Conservation (phyloP, 2,329 filamentous ascomycete genomes). For the Botrytis medusae region DNA sequence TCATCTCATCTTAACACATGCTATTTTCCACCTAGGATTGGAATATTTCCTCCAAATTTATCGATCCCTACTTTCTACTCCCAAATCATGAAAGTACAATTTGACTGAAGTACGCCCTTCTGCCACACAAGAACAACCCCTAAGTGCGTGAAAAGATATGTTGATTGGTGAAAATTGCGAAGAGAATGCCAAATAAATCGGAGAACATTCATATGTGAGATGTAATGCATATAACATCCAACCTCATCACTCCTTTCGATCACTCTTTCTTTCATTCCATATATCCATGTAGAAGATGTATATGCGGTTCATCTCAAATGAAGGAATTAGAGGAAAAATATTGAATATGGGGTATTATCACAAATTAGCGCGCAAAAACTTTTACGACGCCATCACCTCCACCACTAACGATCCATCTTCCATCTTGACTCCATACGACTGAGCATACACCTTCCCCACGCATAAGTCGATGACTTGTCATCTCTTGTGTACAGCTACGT, state of each 20-base stretch:
- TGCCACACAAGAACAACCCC: background rate
- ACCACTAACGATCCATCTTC: constrained; percentile 89
- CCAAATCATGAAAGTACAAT: background rate
- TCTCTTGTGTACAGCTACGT: constrained; percentile 90
- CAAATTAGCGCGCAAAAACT: constrained; percentile 65
- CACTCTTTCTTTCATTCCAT: background rate
- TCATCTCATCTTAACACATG: constrained; percentile 9
- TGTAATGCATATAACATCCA: constrained; percentile 12
- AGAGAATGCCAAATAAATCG: constrained; percentile 1
- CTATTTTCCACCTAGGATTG: background rate
- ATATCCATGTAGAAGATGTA: constrained; percentile 8
- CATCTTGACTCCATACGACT: constrained; percentile 94
- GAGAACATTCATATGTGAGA: constrained; percentile 9
- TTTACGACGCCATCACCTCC: constrained; percentile 96
- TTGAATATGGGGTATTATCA: constrained; percentile 22
- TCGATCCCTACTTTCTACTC: background rate
- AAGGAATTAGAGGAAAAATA: constrained; percentile 9
- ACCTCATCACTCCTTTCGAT: background rate
- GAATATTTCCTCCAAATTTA: background rate
- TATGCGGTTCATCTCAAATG: constrained; percentile 9
- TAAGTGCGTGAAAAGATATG: background rate
- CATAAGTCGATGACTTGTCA: constrained; percentile 91
- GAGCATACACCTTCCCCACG: constrained; percentile 92
- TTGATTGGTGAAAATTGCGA: background rate
- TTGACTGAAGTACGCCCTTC: background rate